A percentile compares a stretch with the other conserved stretches of the same genome.
phyloP scores from a whole-genome alignment of 2,329 filamentous ascomycete genomes.

The Paecilomyces niveus region DNA sequence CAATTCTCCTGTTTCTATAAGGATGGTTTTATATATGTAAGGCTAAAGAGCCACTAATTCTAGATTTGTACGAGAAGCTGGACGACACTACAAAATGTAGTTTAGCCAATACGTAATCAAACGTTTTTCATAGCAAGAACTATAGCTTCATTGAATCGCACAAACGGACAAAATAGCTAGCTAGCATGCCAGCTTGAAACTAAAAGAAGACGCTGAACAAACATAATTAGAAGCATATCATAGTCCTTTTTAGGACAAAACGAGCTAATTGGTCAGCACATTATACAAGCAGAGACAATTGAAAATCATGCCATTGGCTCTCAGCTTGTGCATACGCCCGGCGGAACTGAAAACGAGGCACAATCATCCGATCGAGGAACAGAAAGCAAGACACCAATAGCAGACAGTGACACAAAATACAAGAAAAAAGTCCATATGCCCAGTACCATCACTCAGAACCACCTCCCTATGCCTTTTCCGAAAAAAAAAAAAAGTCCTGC shows the following conservation, averaged over 20 bases:
- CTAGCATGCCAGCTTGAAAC: not conserved
- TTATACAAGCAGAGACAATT: not conserved
- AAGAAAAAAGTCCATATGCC: conserved; percentile 13
- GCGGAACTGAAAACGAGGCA: not conserved
- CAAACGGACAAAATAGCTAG: not conserved
- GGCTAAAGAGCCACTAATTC: not conserved
- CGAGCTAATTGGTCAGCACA: not conserved
- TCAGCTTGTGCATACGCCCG: not conserved
- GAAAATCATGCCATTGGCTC: not conserved
- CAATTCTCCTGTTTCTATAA: not conserved
- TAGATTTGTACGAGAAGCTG: not conserved
- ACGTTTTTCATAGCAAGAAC: not conserved
- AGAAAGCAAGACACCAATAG: conserved; percentile 2
- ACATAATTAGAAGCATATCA: not conserved
- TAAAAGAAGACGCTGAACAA: not conserved
- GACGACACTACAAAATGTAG: not conserved
- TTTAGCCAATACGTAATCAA: not conserved
- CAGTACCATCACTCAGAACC: not conserved
- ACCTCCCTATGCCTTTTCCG: not conserved
- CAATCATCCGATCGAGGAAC: not conserved
- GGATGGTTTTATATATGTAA: not conserved
- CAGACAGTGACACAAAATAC: conserved; percentile 7
- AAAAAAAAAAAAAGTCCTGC: not conserved
- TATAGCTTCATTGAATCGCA: not conserved
- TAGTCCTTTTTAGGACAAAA: not conserved